These are phyloP conservation scores for Bonia amplexicaulis DNA, from an alignment of 176 grass and related monocot species.

Conservation along the genomic window DNA sequence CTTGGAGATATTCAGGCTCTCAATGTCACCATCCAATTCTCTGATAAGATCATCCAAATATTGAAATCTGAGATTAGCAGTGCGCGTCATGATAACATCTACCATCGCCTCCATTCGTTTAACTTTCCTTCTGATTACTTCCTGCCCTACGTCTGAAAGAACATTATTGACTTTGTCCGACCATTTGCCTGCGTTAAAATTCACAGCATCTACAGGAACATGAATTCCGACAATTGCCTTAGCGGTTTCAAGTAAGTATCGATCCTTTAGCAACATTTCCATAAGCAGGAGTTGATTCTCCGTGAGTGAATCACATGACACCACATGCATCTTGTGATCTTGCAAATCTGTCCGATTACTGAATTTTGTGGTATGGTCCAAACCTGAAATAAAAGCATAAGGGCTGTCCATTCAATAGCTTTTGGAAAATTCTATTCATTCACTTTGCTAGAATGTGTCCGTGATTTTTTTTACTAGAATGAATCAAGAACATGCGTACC, in stretches of 20 bases:
- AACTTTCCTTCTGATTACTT: constrained; percentile 69
- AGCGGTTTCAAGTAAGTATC: constrained; percentile 53
- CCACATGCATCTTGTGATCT: background rate
- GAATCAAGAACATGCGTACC: constrained; percentile 35
- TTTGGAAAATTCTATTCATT: background rate
- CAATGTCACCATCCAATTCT: constrained; percentile 66
- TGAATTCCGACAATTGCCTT: constrained; percentile 42
- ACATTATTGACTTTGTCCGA: constrained; percentile 41
- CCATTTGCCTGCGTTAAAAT: constrained; percentile 21
- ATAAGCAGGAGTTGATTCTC: constrained; percentile 54
- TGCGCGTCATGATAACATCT: background rate
- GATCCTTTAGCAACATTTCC: constrained; percentile 49
- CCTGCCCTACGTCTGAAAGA: constrained; percentile 57
- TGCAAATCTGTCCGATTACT: background rate
- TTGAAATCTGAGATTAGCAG: constrained; percentile 11
- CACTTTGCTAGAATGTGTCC: background rate
- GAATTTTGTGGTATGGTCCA: background rate
- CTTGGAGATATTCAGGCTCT: constrained; percentile 44
- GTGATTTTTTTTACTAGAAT: background rate
- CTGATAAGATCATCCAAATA: constrained; percentile 57
- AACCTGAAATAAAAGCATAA: constrained; percentile 35
- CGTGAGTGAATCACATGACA: constrained; percentile 48
- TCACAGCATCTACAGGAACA: constrained; percentile 14
- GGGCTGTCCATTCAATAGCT: background rate
- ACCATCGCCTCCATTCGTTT: constrained; percentile 35